phyloP scores from a whole-genome alignment of 257 asterid species.

The Rehmannia glutinosa region DNA sequence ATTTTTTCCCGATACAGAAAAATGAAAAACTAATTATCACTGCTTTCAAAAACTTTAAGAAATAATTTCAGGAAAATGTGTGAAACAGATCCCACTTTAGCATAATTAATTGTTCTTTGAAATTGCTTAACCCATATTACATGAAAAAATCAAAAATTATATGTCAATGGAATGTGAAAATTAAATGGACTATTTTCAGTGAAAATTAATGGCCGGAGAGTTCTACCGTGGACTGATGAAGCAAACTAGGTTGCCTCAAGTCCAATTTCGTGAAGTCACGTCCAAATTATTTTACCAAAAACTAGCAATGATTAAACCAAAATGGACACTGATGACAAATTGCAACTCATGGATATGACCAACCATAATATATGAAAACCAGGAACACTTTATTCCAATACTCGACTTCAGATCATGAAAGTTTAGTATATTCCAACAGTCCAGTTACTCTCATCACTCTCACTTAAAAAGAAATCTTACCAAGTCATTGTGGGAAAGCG shows the following conservation, averaged over 20 bases:
- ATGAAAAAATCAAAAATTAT: not conserved
- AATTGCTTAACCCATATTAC: not conserved
- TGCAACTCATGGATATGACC: not conserved
- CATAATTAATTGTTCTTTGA: not conserved
- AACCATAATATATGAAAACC: not conserved
- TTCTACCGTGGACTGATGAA: not conserved
- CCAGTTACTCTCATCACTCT: not conserved
- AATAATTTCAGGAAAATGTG: slow-evolving; percentile 2
- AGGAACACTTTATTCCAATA: not conserved
- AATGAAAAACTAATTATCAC: not conserved
- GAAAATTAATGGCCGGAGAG: not conserved
- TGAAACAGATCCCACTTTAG: not conserved
- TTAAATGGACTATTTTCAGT: not conserved
- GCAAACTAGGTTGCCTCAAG: not conserved
- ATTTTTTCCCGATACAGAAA: not conserved
- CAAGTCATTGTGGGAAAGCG: slow-evolving; percentile 58
- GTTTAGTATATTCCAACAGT: slow-evolving; percentile 9
- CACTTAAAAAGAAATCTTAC: slow-evolving; percentile 30
- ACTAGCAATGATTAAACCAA: not conserved
- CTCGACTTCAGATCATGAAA: slow-evolving; percentile 5
- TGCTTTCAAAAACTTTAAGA: not conserved
- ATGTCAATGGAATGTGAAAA: not conserved
- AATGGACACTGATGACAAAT: not conserved
- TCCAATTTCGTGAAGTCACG: not conserved
- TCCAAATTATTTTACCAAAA: not conserved